Evolutionary conservation across 179 eudicot genomes (phyloP).

Genomic region (Nepenthes alata): DNA sequence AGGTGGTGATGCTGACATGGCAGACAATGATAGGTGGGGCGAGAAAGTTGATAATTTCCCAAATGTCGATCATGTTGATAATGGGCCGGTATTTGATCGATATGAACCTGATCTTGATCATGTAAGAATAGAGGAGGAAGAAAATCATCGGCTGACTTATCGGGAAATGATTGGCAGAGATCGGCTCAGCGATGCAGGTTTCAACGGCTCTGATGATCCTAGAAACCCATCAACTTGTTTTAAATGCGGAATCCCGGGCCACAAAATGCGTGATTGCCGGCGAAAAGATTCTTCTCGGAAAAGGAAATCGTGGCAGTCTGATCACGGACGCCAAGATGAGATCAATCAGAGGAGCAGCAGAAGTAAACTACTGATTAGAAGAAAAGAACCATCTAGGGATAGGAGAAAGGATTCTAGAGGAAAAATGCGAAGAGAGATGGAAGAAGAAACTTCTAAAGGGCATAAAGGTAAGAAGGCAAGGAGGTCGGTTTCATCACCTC

Average conservation of each 20-base stretch:
- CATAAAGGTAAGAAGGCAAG: slow-evolving; percentile 19
- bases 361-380: slow-evolving; percentile 14
- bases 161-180: slow-evolving; percentile 18
- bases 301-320: slow-evolving; percentile 9
- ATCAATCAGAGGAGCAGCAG: slow-evolving; percentile 4
- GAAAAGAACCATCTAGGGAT: slow-evolving; percentile 10
- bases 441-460: slow-evolving; percentile 9
- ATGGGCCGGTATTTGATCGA: slow-evolving; percentile 26
- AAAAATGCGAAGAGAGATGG: slow-evolving; percentile 23
- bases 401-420: slow-evolving; percentile 15
- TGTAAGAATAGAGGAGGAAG: slow-evolving; percentile 20
- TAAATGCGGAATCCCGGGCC: slow-evolving; percentile 37
- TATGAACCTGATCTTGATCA: slow-evolving; percentile 35
- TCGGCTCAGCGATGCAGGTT: slow-evolving; percentile 4
- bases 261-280: slow-evolving; percentile 35
- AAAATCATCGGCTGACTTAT: slow-evolving; percentile 3
- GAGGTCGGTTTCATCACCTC: slow-evolving; percentile 21
- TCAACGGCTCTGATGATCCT: slow-evolving; percentile 4
- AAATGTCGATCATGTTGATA: slow-evolving; percentile 16
- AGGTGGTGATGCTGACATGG: slow-evolving; percentile 8
- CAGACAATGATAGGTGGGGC: slow-evolving; percentile 35
- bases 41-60: slow-evolving; percentile 16
- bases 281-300: slow-evolving; percentile 11
- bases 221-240: slow-evolving; percentile 27
- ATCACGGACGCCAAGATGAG: slow-evolving; percentile 10